phyloP scores from a whole-genome alignment of 2,329 filamentous ascomycete species.

The Ophiostoma angusticollis region DNA sequence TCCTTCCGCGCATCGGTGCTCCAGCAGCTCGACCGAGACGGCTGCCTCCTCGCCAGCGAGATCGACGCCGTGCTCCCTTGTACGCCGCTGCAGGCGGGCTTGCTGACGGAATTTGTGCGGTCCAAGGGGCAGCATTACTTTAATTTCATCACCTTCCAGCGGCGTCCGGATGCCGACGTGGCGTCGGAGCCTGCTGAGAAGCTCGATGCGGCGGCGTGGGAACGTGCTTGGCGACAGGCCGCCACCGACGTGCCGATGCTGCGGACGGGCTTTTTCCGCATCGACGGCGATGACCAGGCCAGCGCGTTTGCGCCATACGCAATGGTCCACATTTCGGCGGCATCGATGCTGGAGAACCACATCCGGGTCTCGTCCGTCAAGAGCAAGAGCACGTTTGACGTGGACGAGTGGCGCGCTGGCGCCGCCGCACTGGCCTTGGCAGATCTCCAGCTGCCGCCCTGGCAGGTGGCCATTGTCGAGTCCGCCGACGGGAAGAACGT shows the following conservation, averaged over 20 bases:
- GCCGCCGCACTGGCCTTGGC: constrained; percentile 23
- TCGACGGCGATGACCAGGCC: constrained; percentile 42
- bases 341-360: neutral
- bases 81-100: constrained; percentile 66
- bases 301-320: constrained; percentile 41
- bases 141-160: constrained; percentile 51
- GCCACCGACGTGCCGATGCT: constrained; percentile 54
- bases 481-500: constrained; percentile 18
- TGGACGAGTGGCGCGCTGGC: constrained; percentile 26
- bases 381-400: constrained; percentile 16
- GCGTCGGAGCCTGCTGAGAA: constrained; percentile 19
- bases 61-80: constrained; percentile 59
- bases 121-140: constrained; percentile 60
- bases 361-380: neutral
- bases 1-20: constrained; percentile 23
- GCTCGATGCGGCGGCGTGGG: constrained; percentile 27
- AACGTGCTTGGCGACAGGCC: constrained; percentile 45
- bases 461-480: constrained; percentile 43
- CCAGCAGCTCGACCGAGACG: constrained; percentile 16
- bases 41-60: constrained; percentile 6
- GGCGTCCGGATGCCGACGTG: no score
- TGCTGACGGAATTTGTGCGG: constrained; percentile 61
- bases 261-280: constrained; percentile 56
- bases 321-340: constrained; percentile 51
- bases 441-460: constrained; percentile 43